Percentiles rank a stretch among this genome's conserved stretches.
These are phyloP conservation scores for Lathyrus aphaca DNA, from an alignment of 306 rosid species.

Conservation along the genomic window DNA sequence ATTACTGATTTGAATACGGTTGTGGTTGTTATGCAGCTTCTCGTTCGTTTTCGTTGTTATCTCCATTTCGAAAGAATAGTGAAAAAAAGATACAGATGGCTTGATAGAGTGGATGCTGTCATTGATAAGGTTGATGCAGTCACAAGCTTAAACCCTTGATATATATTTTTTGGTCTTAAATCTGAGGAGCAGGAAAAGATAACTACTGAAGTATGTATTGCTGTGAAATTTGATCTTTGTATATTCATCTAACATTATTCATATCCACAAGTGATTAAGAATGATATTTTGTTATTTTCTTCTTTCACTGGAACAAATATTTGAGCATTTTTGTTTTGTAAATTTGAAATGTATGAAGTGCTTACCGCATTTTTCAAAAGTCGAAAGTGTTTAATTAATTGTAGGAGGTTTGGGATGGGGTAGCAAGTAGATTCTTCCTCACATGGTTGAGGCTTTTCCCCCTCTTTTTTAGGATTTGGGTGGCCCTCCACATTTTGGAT, in stretches of 20 bases:
- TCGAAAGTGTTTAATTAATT: no score
- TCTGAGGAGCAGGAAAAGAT: constrained; percentile 35
- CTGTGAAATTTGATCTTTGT: constrained; percentile 40
- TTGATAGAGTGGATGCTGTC: constrained; percentile 41
- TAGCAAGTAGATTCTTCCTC: no score
- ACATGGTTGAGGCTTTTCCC: no score
- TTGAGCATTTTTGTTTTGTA: constrained; percentile 15
- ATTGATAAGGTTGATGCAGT: constrained; percentile 37
- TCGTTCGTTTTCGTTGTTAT: constrained; percentile 84
- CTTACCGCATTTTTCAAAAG: no score
- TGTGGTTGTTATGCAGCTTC: constrained; percentile 65
- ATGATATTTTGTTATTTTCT: constrained; percentile 10
- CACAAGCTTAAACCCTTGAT: constrained; percentile 34
- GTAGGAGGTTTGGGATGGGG: no score
- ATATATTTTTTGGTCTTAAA: not conserved
- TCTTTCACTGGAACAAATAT: not conserved
- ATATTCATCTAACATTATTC: constrained; percentile 44
- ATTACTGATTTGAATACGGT: constrained; percentile 31
- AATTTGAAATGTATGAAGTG: no score
- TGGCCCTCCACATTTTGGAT: no score
- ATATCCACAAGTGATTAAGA: constrained; percentile 40
- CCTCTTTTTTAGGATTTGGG: no score
- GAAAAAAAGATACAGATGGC: constrained; percentile 68
- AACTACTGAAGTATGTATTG: constrained; percentile 24
- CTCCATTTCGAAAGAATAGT: constrained; percentile 86